phyloP scores from a whole-genome alignment of 2,329 filamentous ascomycete genomes.

The Xylaria sp. region DNA sequence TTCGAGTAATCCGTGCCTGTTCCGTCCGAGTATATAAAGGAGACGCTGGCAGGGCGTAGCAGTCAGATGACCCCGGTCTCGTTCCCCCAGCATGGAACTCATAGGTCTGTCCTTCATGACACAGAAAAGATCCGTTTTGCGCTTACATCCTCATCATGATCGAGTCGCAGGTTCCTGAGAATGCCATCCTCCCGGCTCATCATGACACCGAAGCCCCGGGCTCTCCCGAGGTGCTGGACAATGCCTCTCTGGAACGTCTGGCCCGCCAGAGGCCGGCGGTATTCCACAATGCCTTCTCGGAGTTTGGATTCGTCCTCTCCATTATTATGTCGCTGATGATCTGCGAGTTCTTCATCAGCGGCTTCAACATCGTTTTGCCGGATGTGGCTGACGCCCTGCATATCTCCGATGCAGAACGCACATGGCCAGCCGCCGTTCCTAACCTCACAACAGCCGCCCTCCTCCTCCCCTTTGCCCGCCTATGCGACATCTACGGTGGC shows the following conservation, averaged over 20 bases:
- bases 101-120: not conserved
- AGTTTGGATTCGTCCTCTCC: constrained; percentile 55
- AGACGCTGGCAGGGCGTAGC: too few relatives aligned
- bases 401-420: constrained; percentile 57
- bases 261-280: constrained; percentile 52
- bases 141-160: constrained; percentile 6
- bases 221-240: constrained; percentile 21
- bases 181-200: constrained; percentile 12
- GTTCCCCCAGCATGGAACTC: not conserved
- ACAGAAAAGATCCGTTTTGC: not conserved
- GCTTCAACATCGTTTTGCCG: constrained; percentile 69
- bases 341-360: constrained; percentile 70
- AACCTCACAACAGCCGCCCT: constrained; percentile 51
- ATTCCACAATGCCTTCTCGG: constrained; percentile 46
- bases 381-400: constrained; percentile 55
- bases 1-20: not conserved
- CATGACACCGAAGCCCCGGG: constrained; percentile 13
- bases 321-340: constrained; percentile 55
- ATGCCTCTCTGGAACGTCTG: constrained; percentile 46
- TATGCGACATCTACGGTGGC: constrained; percentile 55
- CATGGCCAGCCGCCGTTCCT: constrained; percentile 59
- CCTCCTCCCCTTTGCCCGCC: constrained; percentile 58
- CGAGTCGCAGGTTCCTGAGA: constrained; percentile 8
- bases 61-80: not conserved
- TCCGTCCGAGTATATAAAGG: not conserved